These are phyloP conservation scores for Starmerella floris DNA, from an alignment of 805 yeast species.

Conservation along the genomic window DNA sequence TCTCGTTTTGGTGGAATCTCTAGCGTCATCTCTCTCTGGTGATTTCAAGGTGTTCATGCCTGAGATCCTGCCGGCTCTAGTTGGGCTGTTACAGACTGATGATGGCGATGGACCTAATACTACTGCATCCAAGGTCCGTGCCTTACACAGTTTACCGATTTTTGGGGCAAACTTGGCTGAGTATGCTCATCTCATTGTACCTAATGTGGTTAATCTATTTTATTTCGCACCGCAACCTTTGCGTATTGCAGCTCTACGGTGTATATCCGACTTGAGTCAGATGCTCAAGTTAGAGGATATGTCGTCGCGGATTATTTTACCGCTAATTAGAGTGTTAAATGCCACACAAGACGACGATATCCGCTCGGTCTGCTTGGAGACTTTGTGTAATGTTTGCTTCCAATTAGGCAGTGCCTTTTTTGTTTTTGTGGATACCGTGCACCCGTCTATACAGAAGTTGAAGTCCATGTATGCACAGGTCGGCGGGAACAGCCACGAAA, in stretches of 20 bases:
- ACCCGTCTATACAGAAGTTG: conserved; percentile 18
- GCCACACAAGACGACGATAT: conserved; percentile 42
- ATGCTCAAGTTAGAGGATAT: conserved; percentile 64
- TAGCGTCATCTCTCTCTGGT: conserved; percentile 76
- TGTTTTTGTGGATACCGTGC: conserved; percentile 44
- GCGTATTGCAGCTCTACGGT: conserved; percentile 60
- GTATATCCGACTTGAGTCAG: conserved; percentile 69
- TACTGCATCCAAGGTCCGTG: conserved; percentile 38
- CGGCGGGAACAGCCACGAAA: conserved; percentile 3
- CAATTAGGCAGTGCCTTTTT: conserved; percentile 75
- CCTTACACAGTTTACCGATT: conserved; percentile 66
- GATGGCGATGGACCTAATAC: conserved; percentile 39
- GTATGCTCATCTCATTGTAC: conserved; percentile 73
- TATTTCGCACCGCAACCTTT: conserved; percentile 52
- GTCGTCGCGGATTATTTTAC: conserved; percentile 83
- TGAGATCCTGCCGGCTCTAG: conserved; percentile 57
- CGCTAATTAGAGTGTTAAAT: conserved; percentile 56
- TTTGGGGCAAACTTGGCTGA: conserved; percentile 85
- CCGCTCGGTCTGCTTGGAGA: conserved; percentile 54
- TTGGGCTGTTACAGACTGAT: conserved; percentile 59
- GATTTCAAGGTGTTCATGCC: conserved; percentile 82
- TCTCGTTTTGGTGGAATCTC: conserved; percentile 64
- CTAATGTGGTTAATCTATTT: conserved; percentile 67
- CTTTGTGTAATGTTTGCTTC: conserved; percentile 56
- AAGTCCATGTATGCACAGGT: conserved; percentile 7